phyloP scores from a whole-genome alignment of 176 grass and related monocot species.

The Carex parvula region DNA sequence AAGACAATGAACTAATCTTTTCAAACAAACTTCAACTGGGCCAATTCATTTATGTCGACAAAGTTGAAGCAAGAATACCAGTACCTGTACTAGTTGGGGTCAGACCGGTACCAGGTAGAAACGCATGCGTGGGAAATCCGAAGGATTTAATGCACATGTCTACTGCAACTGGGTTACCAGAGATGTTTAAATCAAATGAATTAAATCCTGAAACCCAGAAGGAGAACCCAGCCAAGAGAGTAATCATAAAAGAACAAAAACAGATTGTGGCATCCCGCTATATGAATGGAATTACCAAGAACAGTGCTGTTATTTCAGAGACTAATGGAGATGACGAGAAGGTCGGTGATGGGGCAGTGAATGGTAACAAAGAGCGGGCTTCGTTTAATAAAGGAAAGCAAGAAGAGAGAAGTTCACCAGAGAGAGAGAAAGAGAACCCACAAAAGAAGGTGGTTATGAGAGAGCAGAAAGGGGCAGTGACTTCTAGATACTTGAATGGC shows the following conservation, averaged over 20 bases:
- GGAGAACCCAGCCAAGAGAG: constrained; percentile 44
- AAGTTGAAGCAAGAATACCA: constrained; percentile 76
- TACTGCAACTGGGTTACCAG: constrained; percentile 46
- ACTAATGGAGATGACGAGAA: constrained; percentile 26
- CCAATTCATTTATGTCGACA: constrained; percentile 97
- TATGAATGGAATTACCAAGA: constrained; percentile 24
- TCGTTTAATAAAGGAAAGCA: constrained; percentile 5
- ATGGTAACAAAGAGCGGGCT: background rate
- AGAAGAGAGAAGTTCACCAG: background rate
- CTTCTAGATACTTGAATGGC: constrained; percentile 93
- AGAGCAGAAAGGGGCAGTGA: constrained; percentile 67
- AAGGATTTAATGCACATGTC: constrained; percentile 99
- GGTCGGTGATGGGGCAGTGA: background rate
- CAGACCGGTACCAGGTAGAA: constrained; percentile 85
- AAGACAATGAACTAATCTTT: constrained; percentile 92
- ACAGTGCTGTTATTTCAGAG: background rate
- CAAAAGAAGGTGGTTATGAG: constrained; percentile 73
- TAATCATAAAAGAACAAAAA: constrained; percentile 35
- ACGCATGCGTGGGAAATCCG: constrained; percentile 85
- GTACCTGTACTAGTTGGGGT: constrained; percentile 88
- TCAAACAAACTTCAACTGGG: constrained; percentile 94
- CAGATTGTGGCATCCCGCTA: constrained; percentile 29
- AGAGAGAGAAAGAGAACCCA: background rate
- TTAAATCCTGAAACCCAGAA: constrained; percentile 63
- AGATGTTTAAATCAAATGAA: constrained; percentile 60